Conservation (phyloP, 768 basidiomycete species). For the Boletus bicolor region DNA sequence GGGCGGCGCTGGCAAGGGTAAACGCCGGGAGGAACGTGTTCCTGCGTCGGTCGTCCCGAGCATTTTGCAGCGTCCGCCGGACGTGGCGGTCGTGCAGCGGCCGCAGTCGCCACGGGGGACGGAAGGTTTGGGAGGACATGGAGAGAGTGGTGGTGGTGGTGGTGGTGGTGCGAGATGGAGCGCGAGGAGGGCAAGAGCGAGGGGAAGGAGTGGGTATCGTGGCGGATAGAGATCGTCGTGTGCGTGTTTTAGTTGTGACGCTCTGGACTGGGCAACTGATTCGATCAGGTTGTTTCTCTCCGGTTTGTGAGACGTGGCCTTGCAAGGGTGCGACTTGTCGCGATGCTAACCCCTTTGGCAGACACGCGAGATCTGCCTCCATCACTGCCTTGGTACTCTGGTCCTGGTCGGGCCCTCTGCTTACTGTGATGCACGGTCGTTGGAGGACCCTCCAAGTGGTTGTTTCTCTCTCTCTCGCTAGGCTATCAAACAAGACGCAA, state of each 20-base stretch:
- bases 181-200: conserved; percentile 28
- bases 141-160: conserved; percentile 5
- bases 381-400: background rate
- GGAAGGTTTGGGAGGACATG: conserved; percentile 1
- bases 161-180: conserved; percentile 20
- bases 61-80: conserved; percentile 26
- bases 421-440: background rate
- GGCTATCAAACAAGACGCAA: too few relatives aligned
- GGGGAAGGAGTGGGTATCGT: conserved; percentile 32
- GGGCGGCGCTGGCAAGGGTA: conserved; percentile 5
- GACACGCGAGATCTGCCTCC: background rate
- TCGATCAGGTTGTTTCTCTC: background rate
- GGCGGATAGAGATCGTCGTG: conserved; percentile 18
- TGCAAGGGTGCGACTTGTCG: background rate
- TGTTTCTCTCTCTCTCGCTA: background rate
- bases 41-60: conserved; percentile 10
- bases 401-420: background rate
- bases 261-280: background rate
- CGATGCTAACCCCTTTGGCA: background rate
- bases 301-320: background rate
- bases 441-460: background rate
- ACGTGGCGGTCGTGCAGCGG: conserved; percentile 10
- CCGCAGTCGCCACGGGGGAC: conserved; percentile 8
- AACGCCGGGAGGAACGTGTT: conserved; percentile 14
- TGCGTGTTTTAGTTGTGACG: background rate